Evolutionary conservation across 2,329 filamentous ascomycete species (phyloP), one percentile per base, ranked within the genome.

Genomic region (Fusarium pilosicola): DNA sequence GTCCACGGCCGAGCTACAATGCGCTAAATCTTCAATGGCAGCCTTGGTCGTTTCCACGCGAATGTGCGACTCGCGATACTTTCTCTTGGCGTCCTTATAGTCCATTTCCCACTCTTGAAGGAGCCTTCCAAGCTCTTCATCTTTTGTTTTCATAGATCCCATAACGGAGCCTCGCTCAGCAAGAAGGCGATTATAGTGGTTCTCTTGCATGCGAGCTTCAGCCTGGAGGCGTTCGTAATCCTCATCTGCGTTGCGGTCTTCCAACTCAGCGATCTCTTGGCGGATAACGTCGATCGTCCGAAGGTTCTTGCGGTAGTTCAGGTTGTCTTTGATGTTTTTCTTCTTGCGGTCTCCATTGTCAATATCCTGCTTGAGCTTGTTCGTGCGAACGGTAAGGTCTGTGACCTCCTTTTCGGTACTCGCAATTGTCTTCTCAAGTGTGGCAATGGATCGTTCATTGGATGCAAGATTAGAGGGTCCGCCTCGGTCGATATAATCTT

Each of bases 21-120:
- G 92, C 12, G 88, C 92, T 41, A 99, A 86, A 80, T 99, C 96
- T 65, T 97, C 94, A 62, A 97, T 94, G 6, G 95, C 96, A 7
- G 95, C 96, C 82, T 95, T 97, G 55, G 94, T 98, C 2, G 95
- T 97, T 84, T 92, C 94, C 2, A 97, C 94, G 76, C 93, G 93
- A 84, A 98, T 94, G 81, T 97, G 94, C 12, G 93, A 89, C 84
- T 97, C 92, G 76, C 94, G 94, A 84, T 95, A 98, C 76, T 93
- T 92, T 45, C 86, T 82, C 48, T 91, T 91, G 18, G 96, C 94
- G 79, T 96, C 89, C 79, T 94, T 92, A 85, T 97, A 98, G 75
- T 98, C 93, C 15, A 91, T 90, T 55, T 97, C 88, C 89, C 92
- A 99, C 76, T 97, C 94, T 17, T 88, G 85, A 32, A 94, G 82